Evolutionary conservation across 2,329 filamentous ascomycete species (phyloP), one percentile per base, ranked within the genome.

Genomic region (Trichoderma afroharzianum): DNA sequence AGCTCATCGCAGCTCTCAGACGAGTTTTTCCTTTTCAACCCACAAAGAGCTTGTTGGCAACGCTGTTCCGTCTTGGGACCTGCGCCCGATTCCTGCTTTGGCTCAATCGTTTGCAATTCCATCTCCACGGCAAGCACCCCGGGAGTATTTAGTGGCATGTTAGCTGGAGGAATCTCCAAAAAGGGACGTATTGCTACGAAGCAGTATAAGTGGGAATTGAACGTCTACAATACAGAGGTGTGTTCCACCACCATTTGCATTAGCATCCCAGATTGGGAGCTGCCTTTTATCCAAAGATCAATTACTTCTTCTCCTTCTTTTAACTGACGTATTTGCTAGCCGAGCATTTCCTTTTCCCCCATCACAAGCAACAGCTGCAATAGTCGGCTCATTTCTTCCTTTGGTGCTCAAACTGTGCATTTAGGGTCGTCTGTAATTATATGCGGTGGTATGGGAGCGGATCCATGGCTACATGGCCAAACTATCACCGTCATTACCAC

Each of bases 81-180:
- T 4, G 50, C 71, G 3, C 81, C 81, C 11, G 81, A 82, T 11
- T 73, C 77, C 1, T 79, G 82, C 1, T 88, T 87, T 73, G 87
- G 87, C 0, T 82, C 82, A 6, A 73, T 82, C 15, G 75, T 87
- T 2, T 73, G 81, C 47, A 78, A 79, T 32, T 78, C 77, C 4
- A 68, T 71, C 12, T 71, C 72, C 30, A 69, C 76, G 14, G 43
- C 69, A 71, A 59, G 33, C 1, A 73, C 74, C 55, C 76, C 81
- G 28, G 72, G 79, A 57, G 77, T 74, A 5, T 86, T 85, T 70
- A 76, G 80, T 57, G 94, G 94, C 1, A 79, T 95, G 2, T 75
- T 96, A 2, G 83, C 89, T 21, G 94, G 94, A 21, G 95, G 95
- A 0, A 91, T 97, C 77, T 84, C 85, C 26, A 81, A 82, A 50